Base-by-base conservation (phyloP, 805 yeast species). In the Starmerella floricola region DNA sequence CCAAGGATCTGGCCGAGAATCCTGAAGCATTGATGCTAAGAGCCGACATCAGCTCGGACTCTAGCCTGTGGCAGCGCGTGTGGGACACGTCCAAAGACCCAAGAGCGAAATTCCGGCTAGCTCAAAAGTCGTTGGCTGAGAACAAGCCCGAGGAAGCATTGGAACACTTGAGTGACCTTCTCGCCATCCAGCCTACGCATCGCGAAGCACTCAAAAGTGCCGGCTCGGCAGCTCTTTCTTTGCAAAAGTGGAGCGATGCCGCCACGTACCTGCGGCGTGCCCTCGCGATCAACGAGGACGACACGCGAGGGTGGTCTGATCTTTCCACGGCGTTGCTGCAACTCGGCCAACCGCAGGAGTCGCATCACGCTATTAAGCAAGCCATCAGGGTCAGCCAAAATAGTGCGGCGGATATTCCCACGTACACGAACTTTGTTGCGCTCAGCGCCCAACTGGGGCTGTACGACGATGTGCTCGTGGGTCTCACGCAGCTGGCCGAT, bases 231-330 rank as follows among this genome's bases (percentile, higher is more conserved):
- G 95, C 93, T 0, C 65, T 91, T 38, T 95, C 85, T 56, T 60
- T 74, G 12, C 69, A 64, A 6, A 75, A 79, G 51, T 82, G 71
- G 63, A 80, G 77, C 19, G 61, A 81, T 34, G 94, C 96, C 0
- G 78, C 94, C 0, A 93, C 83, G 56, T 95, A 95, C 0, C 87
- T 91, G 58, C 79, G 94, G 0, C 69, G 96, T 54, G 85, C 95
- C 63, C 87, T 86, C 26, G 67, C 94, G 0, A 58, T 87, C 30
- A 95, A 86, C 58, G 94, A 82, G 19, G 70, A 78, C 0, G 85
- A 77, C 54, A 68, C 87, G 1, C 76, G 76, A 56, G 75, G 94
- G 2, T 91, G 98, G 98, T 78, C 94, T 10, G 91, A 91, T 56
- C 68, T 91, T 53, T 85, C 94, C 4, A 77, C 91, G 10, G 78